Percentiles rank a stretch among this genome's conserved stretches.
phyloP scores from a whole-genome alignment of 192 early-diverging fungal genomes.

The Podila horticola region DNA sequence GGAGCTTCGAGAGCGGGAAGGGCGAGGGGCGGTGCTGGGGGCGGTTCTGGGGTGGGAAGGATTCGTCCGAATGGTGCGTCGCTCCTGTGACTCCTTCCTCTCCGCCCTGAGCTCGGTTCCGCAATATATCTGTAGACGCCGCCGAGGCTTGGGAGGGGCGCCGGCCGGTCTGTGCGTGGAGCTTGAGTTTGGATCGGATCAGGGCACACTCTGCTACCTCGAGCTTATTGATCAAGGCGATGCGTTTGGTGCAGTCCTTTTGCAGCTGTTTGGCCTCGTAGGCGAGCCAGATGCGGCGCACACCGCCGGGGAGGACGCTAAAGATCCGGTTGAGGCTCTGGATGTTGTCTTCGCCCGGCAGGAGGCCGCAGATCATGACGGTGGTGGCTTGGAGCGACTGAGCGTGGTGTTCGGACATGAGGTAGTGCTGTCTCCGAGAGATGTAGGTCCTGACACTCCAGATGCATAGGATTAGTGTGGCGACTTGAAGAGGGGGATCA shows the following conservation, averaged over 20 bases:
- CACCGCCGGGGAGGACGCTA: slow-evolving; percentile 69
- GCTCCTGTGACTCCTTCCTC: slow-evolving; percentile 1
- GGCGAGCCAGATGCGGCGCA: slow-evolving; percentile 66
- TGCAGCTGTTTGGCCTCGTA: slow-evolving; percentile 59
- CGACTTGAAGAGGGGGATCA: slow-evolving; percentile 12
- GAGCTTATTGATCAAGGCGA: slow-evolving; percentile 52
- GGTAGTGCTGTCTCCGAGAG: slow-evolving; percentile 67
- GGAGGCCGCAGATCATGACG: slow-evolving; percentile 73
- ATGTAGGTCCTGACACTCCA: slow-evolving; percentile 67
- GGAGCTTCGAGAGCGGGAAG: slow-evolving; percentile 43
- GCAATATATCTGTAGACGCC: slow-evolving; percentile 9
- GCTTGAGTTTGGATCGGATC: slow-evolving; percentile 34
- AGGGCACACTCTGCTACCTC: slow-evolving; percentile 62
- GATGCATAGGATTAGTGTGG: slow-evolving; percentile 59
- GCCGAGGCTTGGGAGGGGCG: slow-evolving; percentile 1
- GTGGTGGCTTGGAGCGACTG: slow-evolving; percentile 61
- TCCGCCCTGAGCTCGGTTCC: slow-evolving; percentile 6
- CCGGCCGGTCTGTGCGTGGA: background rate
- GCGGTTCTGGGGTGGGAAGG: slow-evolving; percentile 52
- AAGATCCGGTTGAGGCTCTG: slow-evolving; percentile 58
- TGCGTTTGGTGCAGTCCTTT: slow-evolving; percentile 57
- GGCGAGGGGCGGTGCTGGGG: slow-evolving; percentile 63
- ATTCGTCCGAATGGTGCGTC: background rate
- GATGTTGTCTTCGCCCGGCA: slow-evolving; percentile 58
- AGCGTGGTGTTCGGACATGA: slow-evolving; percentile 58